A percentile compares a stretch with the other conserved stretches of the same genome.
Conservation (phyloP, 768 basidiomycete genomes). For the Boletus tomentosulus region DNA sequence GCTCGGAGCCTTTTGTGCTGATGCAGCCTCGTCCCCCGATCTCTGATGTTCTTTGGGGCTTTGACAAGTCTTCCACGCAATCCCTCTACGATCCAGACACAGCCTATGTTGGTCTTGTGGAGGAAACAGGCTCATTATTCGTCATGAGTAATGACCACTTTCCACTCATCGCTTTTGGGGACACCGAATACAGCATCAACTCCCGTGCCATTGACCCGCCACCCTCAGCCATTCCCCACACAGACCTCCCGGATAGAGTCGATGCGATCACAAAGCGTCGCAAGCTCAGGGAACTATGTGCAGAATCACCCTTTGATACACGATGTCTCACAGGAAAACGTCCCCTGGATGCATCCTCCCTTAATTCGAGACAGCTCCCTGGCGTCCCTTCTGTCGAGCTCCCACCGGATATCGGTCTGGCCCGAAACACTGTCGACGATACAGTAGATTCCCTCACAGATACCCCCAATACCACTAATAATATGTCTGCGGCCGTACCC, state of each 20-base stretch:
- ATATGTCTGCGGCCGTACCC: conserved; percentile 10
- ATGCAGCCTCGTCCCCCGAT: conserved; percentile 81
- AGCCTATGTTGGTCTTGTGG: conserved; percentile 80
- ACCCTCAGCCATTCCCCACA: conserved; percentile 26
- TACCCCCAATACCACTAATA: conserved; percentile 15
- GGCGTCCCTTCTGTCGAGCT: conserved; percentile 43
- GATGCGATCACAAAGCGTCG: conserved; percentile 44
- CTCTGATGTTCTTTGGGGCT: conserved; percentile 61
- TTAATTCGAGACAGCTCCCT: conserved; percentile 57
- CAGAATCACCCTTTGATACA: conserved; percentile 39
- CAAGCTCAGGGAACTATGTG: conserved; percentile 41
- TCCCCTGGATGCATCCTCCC: conserved; percentile 43
- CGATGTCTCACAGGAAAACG: conserved; percentile 64
- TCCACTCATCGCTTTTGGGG: conserved; percentile 76
- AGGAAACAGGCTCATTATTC: conserved; percentile 69
- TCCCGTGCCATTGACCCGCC: conserved; percentile 34
- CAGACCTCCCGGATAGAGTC: conserved; percentile 38
- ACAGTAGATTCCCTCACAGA: conserved; percentile 13
- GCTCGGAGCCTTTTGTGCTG: conserved; percentile 69
- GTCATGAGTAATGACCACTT: conserved; percentile 81
- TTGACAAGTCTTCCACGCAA: conserved; percentile 31
- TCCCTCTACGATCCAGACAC: conserved; percentile 46
- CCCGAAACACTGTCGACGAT: conserved; percentile 8
- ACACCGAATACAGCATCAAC: conserved; percentile 35
- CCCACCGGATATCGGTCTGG: conserved; percentile 23